Evolutionary conservation across 805 yeast genomes (phyloP), one percentile per base, ranked within the genome.

Genomic region (Vanderwaltozyma tropicalis): DNA sequence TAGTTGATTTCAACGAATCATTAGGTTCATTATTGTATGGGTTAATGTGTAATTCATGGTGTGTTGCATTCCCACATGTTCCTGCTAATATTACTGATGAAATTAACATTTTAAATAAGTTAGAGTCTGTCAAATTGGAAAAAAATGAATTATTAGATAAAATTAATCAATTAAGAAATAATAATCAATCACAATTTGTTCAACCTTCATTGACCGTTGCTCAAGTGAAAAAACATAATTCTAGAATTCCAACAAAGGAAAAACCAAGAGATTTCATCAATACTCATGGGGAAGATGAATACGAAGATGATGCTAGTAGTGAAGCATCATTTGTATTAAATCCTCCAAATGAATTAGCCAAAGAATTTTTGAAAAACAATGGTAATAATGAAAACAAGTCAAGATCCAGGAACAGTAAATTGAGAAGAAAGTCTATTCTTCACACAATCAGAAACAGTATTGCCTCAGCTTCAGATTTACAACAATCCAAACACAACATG

Each of bases 31-130:
- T 86, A 38, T 54, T 86, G 37, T 84, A 82, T 50, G 95, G 95
- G 1, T 60, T 86, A 35, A 75, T 80, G 53, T 76, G 85, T 58
- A 85, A 87, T 50, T 88, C 94, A 43, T 86, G 92, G 80, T 83
- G 95, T 59, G 81, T 81, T 20, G 87, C 82, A 50, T 83, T 83
- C 48, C 61, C 64, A 16, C 48, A 49, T 21, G 42, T 53, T 18
- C 52, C 61, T 11, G 48, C 42, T 28, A 53, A 55, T 38, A 43
- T 52, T 2, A 47, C 45, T n/a, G 48, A 44, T 13, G 59, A 58
- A 32, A 26, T 55, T 28, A 40, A 41, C n/a, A 34, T 43, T 10
- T 35, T 50, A 17, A 47, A 49, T 17, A 34, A 41, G 14, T 24
- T 58, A 31, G 45, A 47, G 11, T 25, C 36, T 7, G 31, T 58